These are phyloP conservation scores for Vaccinium vitisidaea DNA, from an alignment of 148 eudicot species.

Conservation along the genomic window DNA sequence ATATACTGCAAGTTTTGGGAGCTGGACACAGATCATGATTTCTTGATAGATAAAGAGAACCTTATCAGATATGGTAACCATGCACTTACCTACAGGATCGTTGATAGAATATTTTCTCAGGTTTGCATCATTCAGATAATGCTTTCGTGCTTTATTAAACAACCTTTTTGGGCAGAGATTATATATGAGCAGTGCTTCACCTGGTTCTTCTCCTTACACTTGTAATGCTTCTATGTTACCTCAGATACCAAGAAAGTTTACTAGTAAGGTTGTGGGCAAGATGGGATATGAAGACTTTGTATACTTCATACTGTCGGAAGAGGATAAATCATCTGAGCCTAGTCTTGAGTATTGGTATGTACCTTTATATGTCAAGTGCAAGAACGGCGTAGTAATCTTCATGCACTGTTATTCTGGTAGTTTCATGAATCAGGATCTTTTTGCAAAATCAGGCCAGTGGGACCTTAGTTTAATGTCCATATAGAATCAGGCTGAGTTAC, in stretches of 20 bases:
- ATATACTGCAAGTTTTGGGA: conserved; percentile 95
- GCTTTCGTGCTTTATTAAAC: not conserved
- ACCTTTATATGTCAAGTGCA: not conserved
- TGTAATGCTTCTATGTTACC: not conserved
- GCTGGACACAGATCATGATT: conserved; percentile 87
- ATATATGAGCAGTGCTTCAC: not conserved
- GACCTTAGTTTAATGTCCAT: not conserved
- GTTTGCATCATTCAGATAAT: conserved; percentile 33
- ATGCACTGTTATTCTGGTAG: not conserved
- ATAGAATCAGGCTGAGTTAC: not conserved
- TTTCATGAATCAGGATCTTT: not conserved
- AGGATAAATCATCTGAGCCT: conserved; percentile 91
- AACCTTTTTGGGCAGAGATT: not conserved
- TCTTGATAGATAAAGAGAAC: conserved; percentile 82
- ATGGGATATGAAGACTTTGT: conserved; percentile 99
- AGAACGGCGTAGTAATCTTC: not conserved
- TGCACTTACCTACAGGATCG: conserved; percentile 85
- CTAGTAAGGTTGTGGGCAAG: conserved; percentile 78
- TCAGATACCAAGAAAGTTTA: conserved; percentile 82
- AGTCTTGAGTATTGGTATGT: conserved; percentile 89
- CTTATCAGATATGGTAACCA: conserved; percentile 88
- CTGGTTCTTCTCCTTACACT: conserved; percentile 8
- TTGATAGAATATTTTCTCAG: conserved; percentile 88
- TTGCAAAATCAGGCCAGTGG: not conserved
- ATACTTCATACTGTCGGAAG: conserved; percentile 87